phyloP scores from a whole-genome alignment of 805 yeast genomes.

The Ogataea saltuana region DNA sequence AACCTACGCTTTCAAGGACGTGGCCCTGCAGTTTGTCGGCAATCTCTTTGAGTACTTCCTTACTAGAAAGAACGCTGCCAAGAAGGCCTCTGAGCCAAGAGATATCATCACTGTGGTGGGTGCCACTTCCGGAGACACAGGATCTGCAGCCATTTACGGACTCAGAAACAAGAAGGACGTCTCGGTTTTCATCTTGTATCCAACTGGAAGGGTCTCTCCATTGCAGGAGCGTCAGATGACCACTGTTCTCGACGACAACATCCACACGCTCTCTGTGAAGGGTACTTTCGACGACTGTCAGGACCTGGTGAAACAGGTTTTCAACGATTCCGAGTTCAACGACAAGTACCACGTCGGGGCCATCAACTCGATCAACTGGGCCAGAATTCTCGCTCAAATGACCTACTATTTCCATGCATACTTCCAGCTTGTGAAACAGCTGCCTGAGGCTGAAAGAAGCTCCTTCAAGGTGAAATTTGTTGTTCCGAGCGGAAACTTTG shows the following conservation, averaged over 20 bases:
- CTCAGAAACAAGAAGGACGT: constrained; percentile 95
- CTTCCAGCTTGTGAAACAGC: constrained; percentile 60
- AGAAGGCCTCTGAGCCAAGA: constrained; percentile 51
- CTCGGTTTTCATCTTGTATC: constrained; percentile 94
- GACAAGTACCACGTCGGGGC: constrained; percentile 93
- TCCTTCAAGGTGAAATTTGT: constrained; percentile 69
- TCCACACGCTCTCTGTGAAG: constrained; percentile 90
- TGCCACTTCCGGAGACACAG: constrained; percentile 99
- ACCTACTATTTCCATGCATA: constrained; percentile 94
- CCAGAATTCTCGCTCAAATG: constrained; percentile 95
- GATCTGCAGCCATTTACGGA: constrained; percentile 98
- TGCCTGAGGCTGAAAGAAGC: constrained; percentile 31
- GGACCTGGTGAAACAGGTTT: constrained; percentile 89
- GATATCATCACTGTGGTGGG: constrained; percentile 95
- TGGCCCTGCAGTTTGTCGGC: constrained; percentile 97
- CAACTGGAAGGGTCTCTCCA: constrained; percentile 96
- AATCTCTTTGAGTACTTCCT: constrained; percentile 93
- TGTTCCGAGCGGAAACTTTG: constrained; percentile 98
- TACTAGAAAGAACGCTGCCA: constrained; percentile 63
- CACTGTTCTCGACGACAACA: constrained; percentile 88
- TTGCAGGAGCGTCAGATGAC: constrained; percentile 99
- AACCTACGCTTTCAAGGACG: constrained; percentile 98
- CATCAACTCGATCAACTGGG: constrained; percentile 98
- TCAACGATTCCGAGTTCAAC: constrained; percentile 88
- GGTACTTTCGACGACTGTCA: constrained; percentile 99